These are phyloP conservation scores for Pharus latifolius DNA, from an alignment of 176 grass and related monocot species.

Conservation along the genomic window DNA sequence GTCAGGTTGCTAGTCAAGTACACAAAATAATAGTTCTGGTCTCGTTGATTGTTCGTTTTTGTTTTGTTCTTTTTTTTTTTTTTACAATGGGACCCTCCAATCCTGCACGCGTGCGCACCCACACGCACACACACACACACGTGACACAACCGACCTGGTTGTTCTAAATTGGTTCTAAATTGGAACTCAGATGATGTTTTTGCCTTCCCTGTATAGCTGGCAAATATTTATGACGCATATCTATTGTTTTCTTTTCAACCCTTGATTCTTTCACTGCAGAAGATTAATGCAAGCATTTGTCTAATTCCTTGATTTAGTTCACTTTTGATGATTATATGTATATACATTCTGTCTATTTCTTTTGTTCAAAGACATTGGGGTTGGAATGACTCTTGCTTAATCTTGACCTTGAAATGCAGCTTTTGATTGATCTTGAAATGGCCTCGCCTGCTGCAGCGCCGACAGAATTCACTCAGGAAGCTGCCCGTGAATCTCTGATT, in stretches of 20 bases:
- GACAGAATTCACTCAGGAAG: constrained; percentile 44
- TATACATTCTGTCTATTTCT: neutral
- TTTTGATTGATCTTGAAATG: constrained; percentile 40
- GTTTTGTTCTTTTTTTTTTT: constrained; percentile 10
- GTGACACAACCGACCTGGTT: too few relatives aligned
- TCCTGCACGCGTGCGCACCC: too few relatives aligned
- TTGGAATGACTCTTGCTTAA: constrained; percentile 13
- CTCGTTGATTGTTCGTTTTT: neutral
- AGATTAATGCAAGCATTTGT: neutral
- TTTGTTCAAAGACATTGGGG: neutral
- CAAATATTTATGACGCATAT: too few relatives aligned
- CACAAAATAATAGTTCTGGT: neutral
- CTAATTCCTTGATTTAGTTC: neutral
- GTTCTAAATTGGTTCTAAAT: too few relatives aligned
- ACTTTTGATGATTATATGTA: neutral
- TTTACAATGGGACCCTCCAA: too few relatives aligned
- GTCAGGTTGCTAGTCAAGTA: neutral
- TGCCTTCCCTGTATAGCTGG: neutral
- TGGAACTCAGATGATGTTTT: neutral
- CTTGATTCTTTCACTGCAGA: neutral
- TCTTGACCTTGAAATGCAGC: constrained; percentile 22
- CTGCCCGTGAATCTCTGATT: constrained; percentile 64
- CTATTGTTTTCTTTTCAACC: neutral
- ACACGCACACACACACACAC: too few relatives aligned
- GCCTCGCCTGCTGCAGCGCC: constrained; percentile 27